Conservation (phyloP, 2,329 filamentous ascomycete species). For the Beauveria bassiana region DNA sequence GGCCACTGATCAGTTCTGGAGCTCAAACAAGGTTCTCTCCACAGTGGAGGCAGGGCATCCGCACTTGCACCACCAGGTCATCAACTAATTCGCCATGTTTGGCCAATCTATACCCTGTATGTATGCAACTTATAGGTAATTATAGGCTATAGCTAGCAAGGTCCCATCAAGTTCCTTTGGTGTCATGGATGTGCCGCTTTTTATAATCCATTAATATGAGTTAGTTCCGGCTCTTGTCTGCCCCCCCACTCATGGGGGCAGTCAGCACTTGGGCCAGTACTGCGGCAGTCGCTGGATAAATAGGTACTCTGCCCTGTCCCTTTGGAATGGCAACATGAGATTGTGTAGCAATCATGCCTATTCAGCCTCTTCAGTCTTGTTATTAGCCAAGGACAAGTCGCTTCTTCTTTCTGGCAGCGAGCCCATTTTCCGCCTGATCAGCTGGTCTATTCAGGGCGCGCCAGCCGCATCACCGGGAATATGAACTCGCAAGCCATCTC, state of each 20-base stretch:
- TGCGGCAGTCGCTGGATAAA: background rate
- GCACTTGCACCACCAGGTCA: too few species aligned
- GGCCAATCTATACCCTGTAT: too few species aligned
- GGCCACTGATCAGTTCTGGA: too few species aligned
- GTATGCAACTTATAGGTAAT: too few species aligned
- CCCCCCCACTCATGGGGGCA: background rate
- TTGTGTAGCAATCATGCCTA: background rate
- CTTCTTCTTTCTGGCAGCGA: background rate
- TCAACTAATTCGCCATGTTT: too few species aligned
- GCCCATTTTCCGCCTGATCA: background rate
- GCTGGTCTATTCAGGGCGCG: background rate
- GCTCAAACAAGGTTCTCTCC: too few species aligned
- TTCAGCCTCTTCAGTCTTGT: background rate
- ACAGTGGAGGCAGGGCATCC: too few species aligned
- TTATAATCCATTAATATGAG: background rate
- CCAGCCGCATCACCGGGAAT: background rate
- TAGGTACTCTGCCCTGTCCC: background rate
- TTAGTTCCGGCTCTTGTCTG: background rate
- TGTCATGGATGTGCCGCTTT: slow-evolving; percentile 15
- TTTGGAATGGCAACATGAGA: background rate
- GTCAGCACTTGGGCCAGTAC: background rate
- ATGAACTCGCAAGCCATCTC: background rate
- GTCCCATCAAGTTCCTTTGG: too few species aligned
- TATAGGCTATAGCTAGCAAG: too few species aligned
- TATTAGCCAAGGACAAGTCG: background rate